Evolutionary conservation across 1,139 yeast genomes (phyloP), one percentile per base, ranked within the genome.

Genomic region (Kodamaea arcana): DNA sequence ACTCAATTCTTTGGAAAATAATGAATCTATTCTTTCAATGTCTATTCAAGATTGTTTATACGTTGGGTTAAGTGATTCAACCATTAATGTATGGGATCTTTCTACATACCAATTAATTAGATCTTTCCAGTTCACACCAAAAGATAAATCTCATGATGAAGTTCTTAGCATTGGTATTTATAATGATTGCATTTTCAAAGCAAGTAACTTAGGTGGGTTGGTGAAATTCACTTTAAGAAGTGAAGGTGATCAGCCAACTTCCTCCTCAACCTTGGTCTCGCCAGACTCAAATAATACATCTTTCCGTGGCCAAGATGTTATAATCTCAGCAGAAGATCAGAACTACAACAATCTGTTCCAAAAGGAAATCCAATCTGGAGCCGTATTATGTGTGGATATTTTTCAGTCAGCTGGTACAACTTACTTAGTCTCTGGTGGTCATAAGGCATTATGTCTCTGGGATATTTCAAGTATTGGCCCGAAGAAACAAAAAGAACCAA

Each of bases 71-170:
- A 69, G 81, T 2, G 78, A 78, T 39, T 94, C 95, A 10, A 65
- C 69, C 21, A 72, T 88, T 12, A 82, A 80, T 40, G 80, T 85
- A 8, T 86, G 95, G 92, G 97, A 90, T 50, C 63, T 88, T 35
- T 76, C 80, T 35, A 87, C 96, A 0, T 71, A 72, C 33, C 96
- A 88, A 54, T 65, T 83, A 41, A 71, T 87, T 23, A 67, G 84
- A 33, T 69, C 81, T 0, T 65, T 77, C 48, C 67, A 69, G 31
- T 69, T 81, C 20, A 61, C 63, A 29, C 40, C 39, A 12, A 34
- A 39, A 6, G 41, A 34, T n/a, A 15, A 27, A 8, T 26, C 16
- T 34, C 51, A 52, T 31, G 63, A 62, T 35, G 69, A 62, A 33
- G 64, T 63, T 3, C 50, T 63, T 12, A 58, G 68, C 34, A 45